Percentiles rank a stretch among this genome's conserved stretches.
Evolutionary conservation across 257 asterid species (phyloP).

Genomic region (Solanum sejunctum): DNA sequence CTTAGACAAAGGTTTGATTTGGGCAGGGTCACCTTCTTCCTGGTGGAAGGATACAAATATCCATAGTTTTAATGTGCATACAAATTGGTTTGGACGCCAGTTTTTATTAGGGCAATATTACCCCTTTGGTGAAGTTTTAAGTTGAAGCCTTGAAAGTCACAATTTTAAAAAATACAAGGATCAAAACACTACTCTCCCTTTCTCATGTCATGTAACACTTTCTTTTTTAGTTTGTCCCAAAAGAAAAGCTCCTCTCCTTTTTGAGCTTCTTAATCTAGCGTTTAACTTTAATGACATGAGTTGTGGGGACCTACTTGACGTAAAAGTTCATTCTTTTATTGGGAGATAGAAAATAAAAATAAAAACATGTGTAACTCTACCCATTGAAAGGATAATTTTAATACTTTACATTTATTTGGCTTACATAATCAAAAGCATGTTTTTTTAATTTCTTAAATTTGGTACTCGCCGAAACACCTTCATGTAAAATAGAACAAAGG

Average conservation of each 20-base stretch:
- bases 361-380: background rate
- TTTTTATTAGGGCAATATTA: background rate
- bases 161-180: background rate
- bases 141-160: background rate
- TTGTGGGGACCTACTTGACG: background rate
- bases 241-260: background rate
- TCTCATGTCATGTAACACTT: background rate
- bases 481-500: background rate
- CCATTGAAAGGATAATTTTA: background rate
- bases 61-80: background rate
- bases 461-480: background rate
- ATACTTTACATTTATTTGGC: background rate
- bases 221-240: background rate
- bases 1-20: background rate
- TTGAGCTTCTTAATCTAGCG: background rate
- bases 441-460: background rate
- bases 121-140: background rate
- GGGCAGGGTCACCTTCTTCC: background rate
- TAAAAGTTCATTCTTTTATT: background rate
- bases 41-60: background rate
- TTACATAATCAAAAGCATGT: background rate
- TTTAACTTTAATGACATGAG: background rate
- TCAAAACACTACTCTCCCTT: background rate
- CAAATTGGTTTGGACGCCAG: background rate
- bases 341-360: background rate